These are phyloP conservation scores for Bauhinia variegata DNA, from an alignment of 306 rosid genomes.

Conservation along the genomic window DNA sequence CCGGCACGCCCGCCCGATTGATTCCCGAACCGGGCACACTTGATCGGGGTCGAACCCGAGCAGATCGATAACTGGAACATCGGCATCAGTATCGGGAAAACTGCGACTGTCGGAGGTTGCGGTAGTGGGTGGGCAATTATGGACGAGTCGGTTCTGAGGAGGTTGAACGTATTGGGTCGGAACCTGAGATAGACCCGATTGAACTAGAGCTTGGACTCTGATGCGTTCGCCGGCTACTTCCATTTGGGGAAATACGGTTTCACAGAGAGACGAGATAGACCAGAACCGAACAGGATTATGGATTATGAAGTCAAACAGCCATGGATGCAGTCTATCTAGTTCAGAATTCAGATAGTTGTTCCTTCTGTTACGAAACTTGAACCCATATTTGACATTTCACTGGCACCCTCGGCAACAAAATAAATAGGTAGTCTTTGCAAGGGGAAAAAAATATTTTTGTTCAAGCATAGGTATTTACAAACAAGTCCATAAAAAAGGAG, in stretches of 20 bases:
- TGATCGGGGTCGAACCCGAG: conserved; percentile 48
- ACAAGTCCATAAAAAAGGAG: too few relatives aligned
- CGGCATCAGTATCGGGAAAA: conserved; percentile 9
- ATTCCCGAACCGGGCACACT: conserved; percentile 35
- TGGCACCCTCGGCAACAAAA: too few relatives aligned
- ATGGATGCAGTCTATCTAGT: too few relatives aligned
- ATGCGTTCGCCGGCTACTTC: conserved; percentile 45
- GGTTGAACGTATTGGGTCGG: conserved; percentile 79
- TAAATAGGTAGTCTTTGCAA: too few relatives aligned
- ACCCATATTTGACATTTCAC: too few relatives aligned
- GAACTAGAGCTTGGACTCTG: conserved; percentile 65
- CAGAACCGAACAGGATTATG: neutral
- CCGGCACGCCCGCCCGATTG: conserved; percentile 58
- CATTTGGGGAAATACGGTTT: conserved; percentile 33
- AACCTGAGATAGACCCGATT: conserved; percentile 57
- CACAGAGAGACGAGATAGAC: neutral
- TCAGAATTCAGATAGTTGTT: too few relatives aligned
- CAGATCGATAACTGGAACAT: conserved; percentile 58
- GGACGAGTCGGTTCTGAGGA: conserved; percentile 37
- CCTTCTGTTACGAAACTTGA: too few relatives aligned
- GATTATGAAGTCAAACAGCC: too few relatives aligned
- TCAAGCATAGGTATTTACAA: too few relatives aligned
- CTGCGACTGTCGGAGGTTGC: neutral
- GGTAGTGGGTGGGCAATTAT: neutral
- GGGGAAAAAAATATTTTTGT: too few relatives aligned